phyloP scores from a whole-genome alignment of 768 basidiomycete species.

The Macrolepiota albuminosa region DNA sequence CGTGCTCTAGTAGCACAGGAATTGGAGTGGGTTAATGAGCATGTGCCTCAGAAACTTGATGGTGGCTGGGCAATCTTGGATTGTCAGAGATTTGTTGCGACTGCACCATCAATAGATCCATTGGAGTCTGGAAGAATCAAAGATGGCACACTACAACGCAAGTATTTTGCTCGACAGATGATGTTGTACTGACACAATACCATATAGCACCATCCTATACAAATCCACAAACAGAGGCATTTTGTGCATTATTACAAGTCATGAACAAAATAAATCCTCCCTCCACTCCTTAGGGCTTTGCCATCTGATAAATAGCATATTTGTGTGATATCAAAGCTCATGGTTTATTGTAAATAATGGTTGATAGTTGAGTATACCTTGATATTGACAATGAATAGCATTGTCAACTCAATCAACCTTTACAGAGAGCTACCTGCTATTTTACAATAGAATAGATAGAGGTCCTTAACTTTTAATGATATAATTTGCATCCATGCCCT shows the following conservation, averaged over 20 bases:
- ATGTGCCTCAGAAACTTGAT: constrained; percentile 37
- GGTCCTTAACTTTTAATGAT: too few species aligned
- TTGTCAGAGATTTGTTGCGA: constrained; percentile 64
- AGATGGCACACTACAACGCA: constrained; percentile 26
- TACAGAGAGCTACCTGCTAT: too few species aligned
- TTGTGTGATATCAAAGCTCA: not conserved
- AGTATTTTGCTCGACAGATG: constrained; percentile 27
- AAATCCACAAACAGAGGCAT: constrained; percentile 87
- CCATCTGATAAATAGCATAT: not conserved
- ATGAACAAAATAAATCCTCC: constrained; percentile 54
- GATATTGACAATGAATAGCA: too few species aligned
- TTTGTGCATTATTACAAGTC: constrained; percentile 75
- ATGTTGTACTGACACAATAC: not conserved
- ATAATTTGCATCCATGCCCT: too few species aligned
- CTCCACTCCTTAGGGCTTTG: too few species aligned
- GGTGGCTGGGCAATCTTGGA: constrained; percentile 40
- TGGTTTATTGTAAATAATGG: too few species aligned
- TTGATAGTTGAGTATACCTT: too few species aligned
- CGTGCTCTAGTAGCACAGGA: constrained; percentile 54
- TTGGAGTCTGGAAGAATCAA: constrained; percentile 13
- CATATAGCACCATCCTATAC: constrained; percentile 66
- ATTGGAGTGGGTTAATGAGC: constrained; percentile 60
- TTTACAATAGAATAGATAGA: too few species aligned
- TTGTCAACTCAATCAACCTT: too few species aligned
- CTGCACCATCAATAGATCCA: constrained; percentile 48